Conservation (phyloP, 805 yeast genomes). For the Deakozyma indianensis region DNA sequence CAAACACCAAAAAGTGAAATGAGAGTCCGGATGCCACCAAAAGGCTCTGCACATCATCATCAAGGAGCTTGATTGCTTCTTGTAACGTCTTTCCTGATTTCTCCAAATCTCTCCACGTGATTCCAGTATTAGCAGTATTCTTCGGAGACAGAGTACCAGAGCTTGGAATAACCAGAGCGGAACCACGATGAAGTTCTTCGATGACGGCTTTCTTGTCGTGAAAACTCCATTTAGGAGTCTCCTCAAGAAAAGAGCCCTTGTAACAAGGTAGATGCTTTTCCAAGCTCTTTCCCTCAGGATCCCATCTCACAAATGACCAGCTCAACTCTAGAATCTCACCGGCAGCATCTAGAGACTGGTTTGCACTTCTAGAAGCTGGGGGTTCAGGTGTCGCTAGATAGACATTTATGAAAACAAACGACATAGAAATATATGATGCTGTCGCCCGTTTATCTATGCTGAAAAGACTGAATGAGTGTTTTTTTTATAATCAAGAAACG, state of each 20-base stretch:
- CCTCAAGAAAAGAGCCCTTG: neutral
- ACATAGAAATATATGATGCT: no score
- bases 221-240: neutral
- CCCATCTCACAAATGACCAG: slow-evolving; percentile 1
- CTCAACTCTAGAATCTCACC: neutral
- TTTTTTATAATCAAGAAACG: neutral
- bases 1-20: slow-evolving; percentile 54
- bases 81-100: slow-evolving; percentile 39
- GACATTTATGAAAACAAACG: neutral
- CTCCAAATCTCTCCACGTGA: slow-evolving; percentile 49
- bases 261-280: neutral
- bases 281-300: neutral
- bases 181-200: slow-evolving; percentile 23
- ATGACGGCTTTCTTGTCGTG: neutral
- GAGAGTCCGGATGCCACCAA: slow-evolving; percentile 29
- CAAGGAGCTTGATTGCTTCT: slow-evolving; percentile 46
- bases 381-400: neutral
- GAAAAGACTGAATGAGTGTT: no score
- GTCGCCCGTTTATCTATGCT: no score
- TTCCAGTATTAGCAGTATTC: slow-evolving; percentile 10
- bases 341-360: neutral
- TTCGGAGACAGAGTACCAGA: slow-evolving; percentile 50
- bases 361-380: neutral
- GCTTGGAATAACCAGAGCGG: slow-evolving; percentile 41
- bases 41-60: slow-evolving; percentile 28